A percentile compares a stretch with the other conserved stretches of the same genome.
These are phyloP conservation scores for Hymenoscyphus salicellus DNA, from an alignment of 2,329 filamentous ascomycete species.

Conservation along the genomic window DNA sequence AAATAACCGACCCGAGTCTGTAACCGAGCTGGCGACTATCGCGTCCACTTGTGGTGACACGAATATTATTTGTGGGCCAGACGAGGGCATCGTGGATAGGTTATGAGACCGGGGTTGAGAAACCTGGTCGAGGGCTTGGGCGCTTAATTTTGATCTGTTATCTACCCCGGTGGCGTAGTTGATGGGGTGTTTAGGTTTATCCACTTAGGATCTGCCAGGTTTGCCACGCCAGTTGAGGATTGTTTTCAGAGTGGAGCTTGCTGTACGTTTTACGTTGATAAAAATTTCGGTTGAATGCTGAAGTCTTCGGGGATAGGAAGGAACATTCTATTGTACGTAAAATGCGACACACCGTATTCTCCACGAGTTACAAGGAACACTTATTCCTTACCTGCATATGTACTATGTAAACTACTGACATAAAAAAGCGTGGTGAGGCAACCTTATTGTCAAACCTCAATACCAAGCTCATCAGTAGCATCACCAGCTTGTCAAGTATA, in stretches of 20 bases:
- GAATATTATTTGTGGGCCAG: neutral
- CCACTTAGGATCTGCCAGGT: neutral
- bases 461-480: neutral
- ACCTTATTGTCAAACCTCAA: neutral
- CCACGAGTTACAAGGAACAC: neutral
- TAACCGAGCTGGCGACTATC: neutral
- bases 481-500: neutral
- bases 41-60: conserved; percentile 1
- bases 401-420: neutral
- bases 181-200: neutral
- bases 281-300: neutral
- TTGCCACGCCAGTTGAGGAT: neutral
- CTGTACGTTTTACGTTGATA: neutral
- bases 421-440: neutral
- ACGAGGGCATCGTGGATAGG: neutral
- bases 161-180: neutral
- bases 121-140: neutral
- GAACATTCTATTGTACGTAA: neutral
- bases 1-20: neutral
- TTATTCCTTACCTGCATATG: neutral
- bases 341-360: neutral
- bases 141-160: neutral
- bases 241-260: neutral
- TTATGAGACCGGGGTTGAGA: neutral
- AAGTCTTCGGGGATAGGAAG: neutral